Base-by-base conservation (phyloP, 148 eudicot species). In the Camellia sinensis region DNA sequence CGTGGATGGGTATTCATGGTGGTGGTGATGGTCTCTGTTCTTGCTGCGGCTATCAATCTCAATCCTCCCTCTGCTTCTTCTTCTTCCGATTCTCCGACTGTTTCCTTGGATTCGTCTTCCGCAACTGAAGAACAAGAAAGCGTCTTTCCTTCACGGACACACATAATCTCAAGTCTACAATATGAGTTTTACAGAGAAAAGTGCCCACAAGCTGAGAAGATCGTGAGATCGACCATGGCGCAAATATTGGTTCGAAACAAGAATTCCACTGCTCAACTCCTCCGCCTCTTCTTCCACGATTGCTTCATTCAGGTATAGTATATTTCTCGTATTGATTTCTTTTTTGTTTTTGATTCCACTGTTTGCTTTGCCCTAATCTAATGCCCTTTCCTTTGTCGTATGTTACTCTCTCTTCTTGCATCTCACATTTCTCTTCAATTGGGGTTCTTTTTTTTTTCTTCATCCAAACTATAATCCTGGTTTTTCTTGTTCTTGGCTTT, bases 261-360 rank as follows among this genome's bases (percentile, higher is more conserved):
- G 37, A 75, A 75, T 41, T 29, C 53, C 15, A 57, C 78, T 41
- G 50, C 78, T 12, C 67, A 75, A 75, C 52, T 75, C 67, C 67
- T 75, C 37, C 65, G 78, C 14, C 78, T 75, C 10, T 5, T 17
- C 2, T 75, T 75, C 67, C 78, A 75, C 17, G 78, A 75, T 61
- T 75, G 78, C 78, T 75, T 75, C 67, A 75, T 75, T 60, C 22
- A 75, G 78, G 78, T 75, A 4, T 13, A 7, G 37, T 29, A 11
- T 72, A 21, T 22, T 72, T n/a, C 43, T 52, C 57, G 19, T 52
- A 41, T 72, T 72, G 57, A 45, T 48, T 48, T n/a, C 46, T 53
- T 29, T 18, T 5, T 56, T 3, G 5, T 37, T 56, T 14, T 56
- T 60, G 13, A 13, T 22, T n/a, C 13, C 0, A 5, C 18, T 41